phyloP scores from a whole-genome alignment of 768 basidiomycete species.

The Auriscalpium microsporum region DNA sequence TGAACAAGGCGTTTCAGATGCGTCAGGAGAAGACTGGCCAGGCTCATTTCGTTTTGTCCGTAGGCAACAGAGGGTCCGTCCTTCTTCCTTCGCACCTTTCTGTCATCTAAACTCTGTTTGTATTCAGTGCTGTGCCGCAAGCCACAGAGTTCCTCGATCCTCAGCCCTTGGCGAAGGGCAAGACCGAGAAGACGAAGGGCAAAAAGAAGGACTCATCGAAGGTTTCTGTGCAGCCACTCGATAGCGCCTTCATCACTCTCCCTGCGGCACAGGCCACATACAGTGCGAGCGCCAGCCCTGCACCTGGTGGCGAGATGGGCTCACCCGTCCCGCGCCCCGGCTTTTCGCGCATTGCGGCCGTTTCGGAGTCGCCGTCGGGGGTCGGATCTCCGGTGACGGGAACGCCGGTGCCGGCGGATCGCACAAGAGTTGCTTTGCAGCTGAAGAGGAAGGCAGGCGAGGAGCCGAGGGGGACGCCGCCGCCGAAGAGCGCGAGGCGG shows the following conservation, averaged over 20 bases:
- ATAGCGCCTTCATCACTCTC: conserved; percentile 64
- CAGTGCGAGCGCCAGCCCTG: conserved; percentile 35
- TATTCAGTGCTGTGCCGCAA: conserved; percentile 75
- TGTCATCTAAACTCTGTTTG: conserved; percentile 9
- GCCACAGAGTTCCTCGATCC: conserved; percentile 71
- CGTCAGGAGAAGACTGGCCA: conserved; percentile 92
- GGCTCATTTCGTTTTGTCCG: conserved; percentile 92
- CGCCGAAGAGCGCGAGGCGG: conserved; percentile 41
- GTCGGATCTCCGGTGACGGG: conserved; percentile 46
- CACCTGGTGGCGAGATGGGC: conserved; percentile 31
- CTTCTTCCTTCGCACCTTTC: neutral
- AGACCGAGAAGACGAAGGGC: conserved; percentile 74
- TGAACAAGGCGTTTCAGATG: conserved; percentile 89
- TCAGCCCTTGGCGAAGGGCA: conserved; percentile 74
- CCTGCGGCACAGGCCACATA: conserved; percentile 44
- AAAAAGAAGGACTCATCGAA: conserved; percentile 67
- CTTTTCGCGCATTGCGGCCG: conserved; percentile 63
- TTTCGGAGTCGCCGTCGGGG: conserved; percentile 35
- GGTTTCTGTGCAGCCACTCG: conserved; percentile 36
- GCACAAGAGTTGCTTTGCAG: conserved; percentile 70
- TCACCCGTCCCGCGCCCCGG: conserved; percentile 67
- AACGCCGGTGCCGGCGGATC: conserved; percentile 54
- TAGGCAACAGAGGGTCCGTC: conserved; percentile 84
- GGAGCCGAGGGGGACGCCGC: conserved; percentile 58
- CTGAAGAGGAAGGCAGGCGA: conserved; percentile 78